A percentile compares a stretch with the other conserved stretches of the same genome.
Evolutionary conservation across 495 filamentous ascomycete genomes (phyloP).

Genomic region (Hyaloscypha finlandica): DNA sequence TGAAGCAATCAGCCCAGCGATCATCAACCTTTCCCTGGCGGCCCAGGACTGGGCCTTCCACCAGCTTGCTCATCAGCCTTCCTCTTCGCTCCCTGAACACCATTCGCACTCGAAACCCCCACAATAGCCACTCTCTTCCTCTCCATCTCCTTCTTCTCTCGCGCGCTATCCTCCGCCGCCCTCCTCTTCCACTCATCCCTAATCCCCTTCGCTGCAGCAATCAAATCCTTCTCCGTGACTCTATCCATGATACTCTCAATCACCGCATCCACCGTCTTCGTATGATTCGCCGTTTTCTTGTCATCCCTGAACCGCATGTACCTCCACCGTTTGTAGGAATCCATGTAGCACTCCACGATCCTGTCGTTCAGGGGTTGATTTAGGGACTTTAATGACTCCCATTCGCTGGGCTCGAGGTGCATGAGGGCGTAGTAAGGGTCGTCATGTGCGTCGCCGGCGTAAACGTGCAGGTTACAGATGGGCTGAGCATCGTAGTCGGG

Average conservation of each 20-base stretch:
- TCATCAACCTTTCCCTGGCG: constrained; percentile 18
- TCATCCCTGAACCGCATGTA: constrained; percentile 88
- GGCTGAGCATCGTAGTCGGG: constrained; percentile 57
- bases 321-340: constrained; percentile 72
- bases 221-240: constrained; percentile 52
- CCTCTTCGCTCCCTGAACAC: constrained; percentile 22
- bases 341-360: constrained; percentile 86
- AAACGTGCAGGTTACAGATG: constrained; percentile 47
- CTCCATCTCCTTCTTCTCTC: constrained; percentile 31
- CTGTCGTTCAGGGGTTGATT: constrained; percentile 73
- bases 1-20: too few species aligned
- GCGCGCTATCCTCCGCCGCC: constrained; percentile 20
- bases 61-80: constrained; percentile 32
- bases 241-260: constrained; percentile 81
- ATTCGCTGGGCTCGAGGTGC: constrained; percentile 72
- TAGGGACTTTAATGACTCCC: constrained; percentile 76
- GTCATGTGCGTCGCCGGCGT: constrained; percentile 41
- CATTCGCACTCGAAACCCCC: constrained; percentile 13
- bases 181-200: constrained; percentile 70
- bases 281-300: constrained; percentile 88
- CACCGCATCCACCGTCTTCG: constrained; percentile 75
- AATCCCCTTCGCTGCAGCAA: constrained; percentile 63
- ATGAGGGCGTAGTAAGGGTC: constrained; percentile 60
- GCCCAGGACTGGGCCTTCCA: constrained; percentile 32
- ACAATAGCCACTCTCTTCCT: constrained; percentile 18